Conservation (phyloP, 1,284 basidiomycete species). For the Chondrostereum purpureum region DNA sequence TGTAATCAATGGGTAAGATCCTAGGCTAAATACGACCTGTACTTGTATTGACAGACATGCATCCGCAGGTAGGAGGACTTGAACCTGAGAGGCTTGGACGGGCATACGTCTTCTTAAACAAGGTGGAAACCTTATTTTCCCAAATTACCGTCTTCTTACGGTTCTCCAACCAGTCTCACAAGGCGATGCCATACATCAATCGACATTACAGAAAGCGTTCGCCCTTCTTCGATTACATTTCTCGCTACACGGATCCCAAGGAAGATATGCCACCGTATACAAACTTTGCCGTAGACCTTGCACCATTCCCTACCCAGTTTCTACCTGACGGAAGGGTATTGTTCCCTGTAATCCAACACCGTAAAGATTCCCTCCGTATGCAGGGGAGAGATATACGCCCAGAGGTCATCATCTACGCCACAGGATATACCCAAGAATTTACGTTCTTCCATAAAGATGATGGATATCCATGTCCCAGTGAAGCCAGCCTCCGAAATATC, state of each 20-base stretch:
- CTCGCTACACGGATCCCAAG: conserved; percentile 53
- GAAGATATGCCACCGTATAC: conserved; percentile 39
- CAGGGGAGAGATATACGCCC: conserved; percentile 35
- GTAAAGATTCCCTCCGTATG: conserved; percentile 42
- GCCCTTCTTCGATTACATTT: conserved; percentile 37
- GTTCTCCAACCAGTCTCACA: conserved; percentile 31
- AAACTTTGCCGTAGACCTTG: conserved; percentile 49
- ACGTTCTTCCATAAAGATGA: conserved; percentile 40
- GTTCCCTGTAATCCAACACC: conserved; percentile 35
- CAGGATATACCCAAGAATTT: conserved; percentile 49
- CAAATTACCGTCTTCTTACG: background rate
- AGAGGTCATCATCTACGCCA: conserved; percentile 46
- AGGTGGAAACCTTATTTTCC: conserved; percentile 22
- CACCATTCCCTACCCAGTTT: conserved; percentile 52
- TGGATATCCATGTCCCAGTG: conserved; percentile 42
- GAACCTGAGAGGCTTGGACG: conserved; percentile 53
- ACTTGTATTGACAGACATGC: background rate
- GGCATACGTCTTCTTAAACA: conserved; percentile 46
- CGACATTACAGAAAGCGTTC: conserved; percentile 44
- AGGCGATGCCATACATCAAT: conserved; percentile 60
- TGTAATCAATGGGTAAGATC: conserved; percentile 57
- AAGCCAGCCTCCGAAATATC: conserved; percentile 49
- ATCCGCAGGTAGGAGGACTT: conserved; percentile 44
- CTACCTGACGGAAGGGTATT: conserved; percentile 39
- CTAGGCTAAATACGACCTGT: background rate